These are phyloP conservation scores for Berberis vulgaris DNA, from an alignment of 164 flowering plant genomes.

Conservation along the genomic window DNA sequence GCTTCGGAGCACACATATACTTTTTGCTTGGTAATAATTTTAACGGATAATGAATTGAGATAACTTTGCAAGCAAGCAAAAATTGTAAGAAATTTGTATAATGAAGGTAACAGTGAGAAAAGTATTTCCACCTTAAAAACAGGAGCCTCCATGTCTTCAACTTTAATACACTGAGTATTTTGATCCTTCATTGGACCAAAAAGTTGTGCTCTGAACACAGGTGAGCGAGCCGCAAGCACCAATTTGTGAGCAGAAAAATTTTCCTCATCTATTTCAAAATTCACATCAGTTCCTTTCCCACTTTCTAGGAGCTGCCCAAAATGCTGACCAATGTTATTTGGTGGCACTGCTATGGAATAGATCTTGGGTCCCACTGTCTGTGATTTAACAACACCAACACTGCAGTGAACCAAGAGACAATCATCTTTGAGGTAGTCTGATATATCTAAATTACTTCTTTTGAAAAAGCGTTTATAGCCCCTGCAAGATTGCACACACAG, in stretches of 20 bases:
- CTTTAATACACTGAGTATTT: conserved; percentile 42
- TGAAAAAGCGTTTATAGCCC: conserved; percentile 89
- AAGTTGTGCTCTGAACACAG: conserved; percentile 88
- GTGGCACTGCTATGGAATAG: conserved; percentile 56
- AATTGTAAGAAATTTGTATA: not conserved
- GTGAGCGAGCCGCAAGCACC: conserved; percentile 88
- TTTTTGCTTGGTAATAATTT: not conserved
- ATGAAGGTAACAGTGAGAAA: not conserved
- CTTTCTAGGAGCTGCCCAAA: conserved; percentile 73
- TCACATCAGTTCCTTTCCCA: conserved; percentile 67
- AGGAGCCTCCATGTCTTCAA: conserved; percentile 82
- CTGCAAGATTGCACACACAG: conserved; percentile 30
- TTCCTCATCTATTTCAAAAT: conserved; percentile 75
- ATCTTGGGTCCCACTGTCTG: conserved; percentile 77
- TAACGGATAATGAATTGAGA: not conserved
- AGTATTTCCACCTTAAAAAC: conserved; percentile 59
- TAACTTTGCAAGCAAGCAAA: not conserved
- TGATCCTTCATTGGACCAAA: conserved; percentile 57
- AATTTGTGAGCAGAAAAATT: conserved; percentile 65
- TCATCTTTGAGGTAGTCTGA: conserved; percentile 92
- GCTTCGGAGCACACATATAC: not conserved
- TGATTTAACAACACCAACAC: conserved; percentile 80
- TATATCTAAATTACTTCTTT: conserved; percentile 57
- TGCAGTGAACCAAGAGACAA: conserved; percentile 63
- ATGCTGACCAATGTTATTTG: conserved; percentile 59